These are phyloP conservation scores for Tetrahymena thermophila DNA, from an alignment of 73 alveolate genomes.

Conservation along the genomic window DNA sequence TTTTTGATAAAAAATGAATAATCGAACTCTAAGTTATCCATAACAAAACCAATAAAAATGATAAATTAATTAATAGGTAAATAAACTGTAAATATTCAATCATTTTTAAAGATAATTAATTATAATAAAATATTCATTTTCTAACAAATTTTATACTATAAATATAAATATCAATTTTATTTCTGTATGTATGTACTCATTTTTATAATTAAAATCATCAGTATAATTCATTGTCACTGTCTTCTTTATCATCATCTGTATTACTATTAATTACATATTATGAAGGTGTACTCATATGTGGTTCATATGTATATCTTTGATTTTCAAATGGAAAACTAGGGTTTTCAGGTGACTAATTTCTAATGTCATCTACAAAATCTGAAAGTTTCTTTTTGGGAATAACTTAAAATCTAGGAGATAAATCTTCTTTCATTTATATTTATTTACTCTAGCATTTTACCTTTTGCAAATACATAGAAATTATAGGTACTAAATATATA, in stretches of 20 bases:
- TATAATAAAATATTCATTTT: too few species aligned
- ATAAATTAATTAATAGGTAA: background rate
- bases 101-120: background rate
- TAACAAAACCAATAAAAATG: background rate
- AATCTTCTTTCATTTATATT: background rate
- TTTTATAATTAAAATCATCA: background rate
- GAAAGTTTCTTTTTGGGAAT: background rate
- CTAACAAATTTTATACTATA: background rate
- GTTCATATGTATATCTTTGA: background rate
- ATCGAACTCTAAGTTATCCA: background rate
- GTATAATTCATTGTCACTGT: background rate
- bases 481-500: background rate
- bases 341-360: background rate
- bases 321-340: background rate
- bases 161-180: background rate
- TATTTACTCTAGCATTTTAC: background rate
- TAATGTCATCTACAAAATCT: background rate
- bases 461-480: background rate
- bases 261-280: background rate
- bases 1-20: background rate
- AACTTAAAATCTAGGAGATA: background rate
- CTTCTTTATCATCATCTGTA: background rate
- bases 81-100: background rate
- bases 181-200: background rate
- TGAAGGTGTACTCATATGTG: background rate